A percentile compares a stretch with the other conserved stretches of the same genome.
Evolutionary conservation across 1,284 basidiomycete species (phyloP).

Genomic region (Sanguinoderma infundibulare): DNA sequence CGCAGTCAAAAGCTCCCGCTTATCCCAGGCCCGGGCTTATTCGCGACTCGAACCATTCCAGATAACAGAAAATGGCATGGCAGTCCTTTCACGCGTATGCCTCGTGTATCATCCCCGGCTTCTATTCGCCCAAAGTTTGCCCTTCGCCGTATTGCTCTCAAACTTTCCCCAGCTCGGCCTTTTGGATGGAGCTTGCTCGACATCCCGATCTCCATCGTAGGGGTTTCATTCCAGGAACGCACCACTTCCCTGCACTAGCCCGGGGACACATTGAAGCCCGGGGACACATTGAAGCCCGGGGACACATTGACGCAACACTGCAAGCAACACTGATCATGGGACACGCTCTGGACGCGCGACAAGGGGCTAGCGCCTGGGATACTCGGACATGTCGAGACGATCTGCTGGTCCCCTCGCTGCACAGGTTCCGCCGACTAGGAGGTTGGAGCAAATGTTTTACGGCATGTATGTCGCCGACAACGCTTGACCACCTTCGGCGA

Average conservation of each 20-base stretch:
- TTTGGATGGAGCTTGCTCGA: not conserved
- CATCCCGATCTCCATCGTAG: not conserved
- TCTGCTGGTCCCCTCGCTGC: too few relatives aligned
- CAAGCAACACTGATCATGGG: not conserved
- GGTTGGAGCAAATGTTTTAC: not conserved
- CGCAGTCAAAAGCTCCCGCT: too few relatives aligned
- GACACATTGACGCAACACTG: not conserved
- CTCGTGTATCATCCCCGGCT: not conserved
- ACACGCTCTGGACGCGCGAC: not conserved
- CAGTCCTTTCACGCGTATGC: not conserved
- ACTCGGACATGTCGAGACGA: too few relatives aligned
- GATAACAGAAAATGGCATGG: not conserved
- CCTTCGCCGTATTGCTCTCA: not conserved
- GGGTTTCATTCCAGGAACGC: not conserved
- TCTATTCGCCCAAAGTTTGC: not conserved
- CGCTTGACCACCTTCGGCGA: slow-evolving; percentile 7
- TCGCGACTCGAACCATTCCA: too few relatives aligned
- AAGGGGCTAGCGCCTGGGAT: not conserved
- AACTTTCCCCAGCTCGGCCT: not conserved
- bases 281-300: not conserved
- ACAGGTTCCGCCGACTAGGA: not conserved
- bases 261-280: not conserved
- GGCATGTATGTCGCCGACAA: not conserved
- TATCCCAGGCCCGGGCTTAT: too few relatives aligned
- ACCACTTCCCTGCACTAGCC: not conserved